Percentiles rank a stretch among this genome's conserved stretches.
Evolutionary conservation across 768 basidiomycete species (phyloP).

Genomic region (Lactarius pseudohatsudake): DNA sequence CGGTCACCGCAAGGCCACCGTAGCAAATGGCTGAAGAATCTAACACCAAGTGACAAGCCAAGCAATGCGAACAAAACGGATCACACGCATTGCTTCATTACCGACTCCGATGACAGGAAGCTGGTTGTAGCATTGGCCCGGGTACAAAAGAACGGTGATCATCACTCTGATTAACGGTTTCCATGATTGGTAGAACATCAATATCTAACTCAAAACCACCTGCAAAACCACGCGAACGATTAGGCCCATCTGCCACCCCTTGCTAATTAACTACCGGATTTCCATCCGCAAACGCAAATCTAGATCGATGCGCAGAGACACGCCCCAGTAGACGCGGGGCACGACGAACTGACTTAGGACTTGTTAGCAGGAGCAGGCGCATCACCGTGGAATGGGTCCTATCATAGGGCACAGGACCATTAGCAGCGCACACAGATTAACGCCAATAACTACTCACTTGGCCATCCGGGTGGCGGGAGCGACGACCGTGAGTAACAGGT

Average conservation of each 20-base stretch:
- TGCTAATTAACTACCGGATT: neutral
- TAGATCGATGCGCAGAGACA: neutral
- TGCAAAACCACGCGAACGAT: neutral
- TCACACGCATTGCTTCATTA: too few relatives aligned
- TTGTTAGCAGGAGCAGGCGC: neutral
- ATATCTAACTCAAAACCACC: neutral
- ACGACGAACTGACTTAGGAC: neutral
- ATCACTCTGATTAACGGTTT: neutral
- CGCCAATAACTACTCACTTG: too few relatives aligned
- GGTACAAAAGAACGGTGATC: neutral
- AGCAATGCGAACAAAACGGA: too few relatives aligned
- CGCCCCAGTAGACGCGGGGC: neutral
- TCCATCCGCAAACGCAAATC: too few relatives aligned
- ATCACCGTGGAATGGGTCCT: slow-evolving; percentile 14
- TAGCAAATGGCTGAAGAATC: neutral
- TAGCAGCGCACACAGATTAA: neutral
- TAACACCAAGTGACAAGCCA: neutral
- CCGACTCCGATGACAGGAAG: too few relatives aligned
- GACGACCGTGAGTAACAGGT: too few relatives aligned
- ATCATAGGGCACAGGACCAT: slow-evolving; percentile 5
- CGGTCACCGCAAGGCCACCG: too few relatives aligned
- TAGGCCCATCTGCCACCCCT: neutral
- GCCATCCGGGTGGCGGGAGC: too few relatives aligned
- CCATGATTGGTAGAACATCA: neutral
- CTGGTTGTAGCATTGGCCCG: too few relatives aligned